Evolutionary conservation across 2,329 filamentous ascomycete species (phyloP), one percentile per base, ranked within the genome.

Genomic region (Pseudopithomyces chartarum): DNA sequence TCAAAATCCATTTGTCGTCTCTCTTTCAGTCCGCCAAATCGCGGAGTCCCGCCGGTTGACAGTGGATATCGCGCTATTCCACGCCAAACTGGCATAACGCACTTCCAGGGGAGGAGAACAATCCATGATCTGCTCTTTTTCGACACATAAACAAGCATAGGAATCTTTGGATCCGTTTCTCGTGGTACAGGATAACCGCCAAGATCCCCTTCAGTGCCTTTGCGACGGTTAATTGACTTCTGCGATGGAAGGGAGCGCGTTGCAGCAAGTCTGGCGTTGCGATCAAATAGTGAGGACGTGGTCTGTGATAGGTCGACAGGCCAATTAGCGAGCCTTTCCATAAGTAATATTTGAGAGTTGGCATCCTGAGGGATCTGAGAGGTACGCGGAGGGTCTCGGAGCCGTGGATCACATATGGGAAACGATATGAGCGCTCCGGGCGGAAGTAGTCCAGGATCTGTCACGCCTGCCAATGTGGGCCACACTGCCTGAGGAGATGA

Each of bases 41-140:
- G 84, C 1, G 91, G 90, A 57, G 92, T 96, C 0, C 89, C 88
- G 7, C 92, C 92, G 1, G 87, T 90, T 0, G 87, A 90, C 0
- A 96, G 81, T 0, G 91, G 91, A 57, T 88, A 92, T 69, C 92
- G 92, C 77, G 96, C 89, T 13, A 98, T 78, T 45, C 86, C 87
- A 66, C 94, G 89, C 95, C 95, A 99, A 32, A 97, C 81, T 0
- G 91, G 86, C 34, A 87, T 81, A 34, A 98, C 89, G 66, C 91
- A 97, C 70, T 91, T 92, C 92, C 94, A 97, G 0, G 95, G 95
- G 2, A 95, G 83, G 22, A 98, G 81, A 1, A 98, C 73, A 0
- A 88, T 95, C 92, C 92, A 98, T 0, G 83, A 87, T 1, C 64
- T 73, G 53, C 81, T 78, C 36, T 77, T 76, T 3, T 86, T 83